Conservation (phyloP, 2,329 filamentous ascomycete species). For the Polytolypa hystricis region DNA sequence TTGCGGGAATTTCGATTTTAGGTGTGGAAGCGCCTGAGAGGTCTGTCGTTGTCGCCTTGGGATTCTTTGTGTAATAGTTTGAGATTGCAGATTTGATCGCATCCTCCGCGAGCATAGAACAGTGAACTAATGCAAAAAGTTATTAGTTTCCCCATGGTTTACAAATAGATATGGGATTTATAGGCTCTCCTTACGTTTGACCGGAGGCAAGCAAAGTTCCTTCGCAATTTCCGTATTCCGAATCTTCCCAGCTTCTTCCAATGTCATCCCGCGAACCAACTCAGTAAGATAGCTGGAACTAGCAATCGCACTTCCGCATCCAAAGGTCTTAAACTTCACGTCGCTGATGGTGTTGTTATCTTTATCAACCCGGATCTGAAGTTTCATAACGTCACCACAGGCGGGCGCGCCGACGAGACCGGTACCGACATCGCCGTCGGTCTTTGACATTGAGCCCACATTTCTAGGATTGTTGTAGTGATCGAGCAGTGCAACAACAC, state of each 20-base stretch:
- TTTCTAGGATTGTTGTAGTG: conserved; percentile 73
- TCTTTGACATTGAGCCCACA: conserved; percentile 69
- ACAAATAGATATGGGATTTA: not conserved
- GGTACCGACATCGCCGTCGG: conserved; percentile 72
- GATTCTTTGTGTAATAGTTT: conserved; percentile 88
- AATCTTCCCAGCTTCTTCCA: conserved; percentile 86
- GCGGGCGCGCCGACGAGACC: conserved; percentile 85
- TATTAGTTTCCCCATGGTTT: conserved; percentile 4
- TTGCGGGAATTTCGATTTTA: conserved; percentile 44
- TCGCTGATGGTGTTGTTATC: conserved; percentile 80
- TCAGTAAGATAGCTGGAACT: conserved; percentile 91
- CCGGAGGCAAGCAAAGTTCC: conserved; percentile 79
- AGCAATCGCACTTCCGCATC: conserved; percentile 88
- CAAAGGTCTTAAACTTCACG: conserved; percentile 97
- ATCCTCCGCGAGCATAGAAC: conserved; percentile 85
- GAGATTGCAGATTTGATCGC: conserved; percentile 86
- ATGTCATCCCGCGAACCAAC: conserved; percentile 86
- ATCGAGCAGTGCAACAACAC: conserved; percentile 49
- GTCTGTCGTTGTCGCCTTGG: conserved; percentile 60
- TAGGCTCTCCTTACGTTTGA: conserved; percentile 63
- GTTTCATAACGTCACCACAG: conserved; percentile 87
- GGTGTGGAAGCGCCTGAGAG: conserved; percentile 64
- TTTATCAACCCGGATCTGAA: conserved; percentile 86
- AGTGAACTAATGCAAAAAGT: conserved; percentile 52
- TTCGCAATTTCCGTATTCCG: conserved; percentile 98